Conservation (phyloP, 306 rosid species). For the Quercus gilva region DNA sequence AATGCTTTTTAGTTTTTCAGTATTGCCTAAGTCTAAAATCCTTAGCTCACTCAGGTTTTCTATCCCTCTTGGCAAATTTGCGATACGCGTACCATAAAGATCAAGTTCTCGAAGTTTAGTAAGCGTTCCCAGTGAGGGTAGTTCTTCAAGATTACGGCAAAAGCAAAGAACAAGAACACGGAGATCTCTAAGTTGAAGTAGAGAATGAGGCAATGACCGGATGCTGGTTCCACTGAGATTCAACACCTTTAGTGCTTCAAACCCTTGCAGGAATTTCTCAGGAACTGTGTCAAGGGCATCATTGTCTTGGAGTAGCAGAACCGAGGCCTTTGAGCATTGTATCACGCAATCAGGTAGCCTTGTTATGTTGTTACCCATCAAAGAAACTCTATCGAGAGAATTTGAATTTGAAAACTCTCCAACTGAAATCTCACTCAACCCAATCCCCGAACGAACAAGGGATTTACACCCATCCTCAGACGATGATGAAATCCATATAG, state of each 20-base stretch:
- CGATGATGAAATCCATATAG: not conserved
- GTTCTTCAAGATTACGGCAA: not conserved
- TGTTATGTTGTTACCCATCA: not conserved
- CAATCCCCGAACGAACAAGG: not conserved
- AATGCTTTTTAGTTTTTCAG: not conserved
- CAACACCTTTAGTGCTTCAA: slow-evolving; percentile 6
- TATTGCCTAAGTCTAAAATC: not conserved
- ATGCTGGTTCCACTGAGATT: slow-evolving; percentile 7
- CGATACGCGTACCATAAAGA: slow-evolving; percentile 2
- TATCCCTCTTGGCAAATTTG: slow-evolving; percentile 12
- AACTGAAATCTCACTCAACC: not conserved
- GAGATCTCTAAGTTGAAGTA: slow-evolving; percentile 12
- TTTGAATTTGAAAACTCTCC: not conserved
- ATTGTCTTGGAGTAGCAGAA: slow-evolving; percentile 11
- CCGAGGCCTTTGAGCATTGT: not conserved
- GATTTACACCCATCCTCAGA: not conserved
- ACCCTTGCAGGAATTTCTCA: not conserved
- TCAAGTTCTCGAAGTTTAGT: slow-evolving; percentile 17
- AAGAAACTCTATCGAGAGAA: slow-evolving; percentile 12
- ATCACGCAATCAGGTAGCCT: not conserved
- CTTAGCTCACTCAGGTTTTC: slow-evolving; percentile 8
- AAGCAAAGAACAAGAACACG: slow-evolving; percentile 9
- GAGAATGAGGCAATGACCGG: slow-evolving; percentile 19
- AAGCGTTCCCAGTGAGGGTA: slow-evolving; percentile 9
- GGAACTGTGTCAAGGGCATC: not conserved